Evolutionary conservation across 257 asterid genomes (phyloP).

Genomic region (Leptodermis oblonga): DNA sequence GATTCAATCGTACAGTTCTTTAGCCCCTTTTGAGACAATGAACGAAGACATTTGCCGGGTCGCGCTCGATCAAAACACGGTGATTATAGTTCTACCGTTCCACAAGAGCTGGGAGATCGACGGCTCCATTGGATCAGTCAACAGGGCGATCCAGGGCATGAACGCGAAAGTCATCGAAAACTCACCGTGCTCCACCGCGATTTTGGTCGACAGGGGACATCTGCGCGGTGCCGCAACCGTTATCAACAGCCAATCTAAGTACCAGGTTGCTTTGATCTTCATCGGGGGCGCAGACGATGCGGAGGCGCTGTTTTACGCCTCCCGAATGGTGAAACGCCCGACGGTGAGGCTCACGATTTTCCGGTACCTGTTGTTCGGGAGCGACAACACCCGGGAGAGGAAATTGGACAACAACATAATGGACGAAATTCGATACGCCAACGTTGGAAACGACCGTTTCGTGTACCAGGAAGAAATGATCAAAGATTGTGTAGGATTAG

Average conservation of each 20-base stretch:
- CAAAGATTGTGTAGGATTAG: slow-evolving; percentile 61
- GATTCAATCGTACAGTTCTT: slow-evolving; percentile 45
- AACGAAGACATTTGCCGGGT: slow-evolving; percentile 58
- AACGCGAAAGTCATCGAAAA: slow-evolving; percentile 47
- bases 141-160: slow-evolving; percentile 45
- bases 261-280: slow-evolving; percentile 53
- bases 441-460: slow-evolving; percentile 48
- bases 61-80: slow-evolving; percentile 50
- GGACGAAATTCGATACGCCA: slow-evolving; percentile 53
- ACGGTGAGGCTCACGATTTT: slow-evolving; percentile 51
- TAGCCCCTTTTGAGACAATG: slow-evolving; percentile 45
- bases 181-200: slow-evolving; percentile 66
- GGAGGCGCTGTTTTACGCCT: slow-evolving; percentile 62
- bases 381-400: slow-evolving; percentile 55
- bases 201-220: slow-evolving; percentile 58
- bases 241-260: slow-evolving; percentile 38
- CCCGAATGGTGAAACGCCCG: slow-evolving; percentile 48
- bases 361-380: slow-evolving; percentile 57
- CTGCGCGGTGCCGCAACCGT: slow-evolving; percentile 39
- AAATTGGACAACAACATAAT: slow-evolving; percentile 47
- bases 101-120: slow-evolving; percentile 79
- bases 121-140: slow-evolving; percentile 53
- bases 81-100: slow-evolving; percentile 55
- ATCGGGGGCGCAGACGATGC: slow-evolving; percentile 78
- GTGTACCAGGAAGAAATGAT: slow-evolving; percentile 63